Percentiles rank a stretch among this genome's conserved stretches.
Conservation (phyloP, 495 filamentous ascomycete species). For the Tetracladium setigerum region DNA sequence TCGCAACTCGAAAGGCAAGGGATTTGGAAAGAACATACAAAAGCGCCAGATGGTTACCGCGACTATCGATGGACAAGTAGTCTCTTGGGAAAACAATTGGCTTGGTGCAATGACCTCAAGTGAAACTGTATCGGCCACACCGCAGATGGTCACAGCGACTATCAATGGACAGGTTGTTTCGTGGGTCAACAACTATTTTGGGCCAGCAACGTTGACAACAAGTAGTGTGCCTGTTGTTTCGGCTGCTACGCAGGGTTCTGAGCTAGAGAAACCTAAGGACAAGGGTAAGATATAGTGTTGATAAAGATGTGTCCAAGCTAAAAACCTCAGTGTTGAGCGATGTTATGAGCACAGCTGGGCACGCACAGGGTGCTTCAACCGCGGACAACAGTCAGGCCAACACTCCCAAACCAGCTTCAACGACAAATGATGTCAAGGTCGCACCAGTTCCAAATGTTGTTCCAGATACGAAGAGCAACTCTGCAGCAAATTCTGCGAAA, state of each 20-base stretch:
- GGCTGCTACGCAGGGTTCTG: no score
- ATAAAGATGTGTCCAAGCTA: no score
- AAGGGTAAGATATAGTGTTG: no score
- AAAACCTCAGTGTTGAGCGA: no score
- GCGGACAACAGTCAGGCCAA: slow-evolving; percentile 5
- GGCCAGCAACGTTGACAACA: slow-evolving; percentile 5
- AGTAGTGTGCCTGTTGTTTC: no score
- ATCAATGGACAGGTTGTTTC: slow-evolving; percentile 54
- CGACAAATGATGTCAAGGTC: background rate
- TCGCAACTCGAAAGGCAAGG: slow-evolving; percentile 26
- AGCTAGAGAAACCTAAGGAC: no score
- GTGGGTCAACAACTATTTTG: slow-evolving; percentile 59
- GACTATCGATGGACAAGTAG: slow-evolving; percentile 54
- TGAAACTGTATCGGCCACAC: slow-evolving; percentile 9
- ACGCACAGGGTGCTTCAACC: slow-evolving; percentile 10
- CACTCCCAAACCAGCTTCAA: background rate
- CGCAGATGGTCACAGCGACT: slow-evolving; percentile 42
- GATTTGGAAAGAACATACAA: slow-evolving; percentile 8
- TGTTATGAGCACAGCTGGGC: background rate
- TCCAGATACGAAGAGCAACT: background rate
- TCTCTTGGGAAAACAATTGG: slow-evolving; percentile 60
- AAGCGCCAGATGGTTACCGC: slow-evolving; percentile 40
- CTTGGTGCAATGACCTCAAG: slow-evolving; percentile 23
- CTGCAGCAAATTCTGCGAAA: background rate
- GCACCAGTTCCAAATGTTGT: background rate